Base-by-base conservation (phyloP, 495 filamentous ascomycete genomes). In the Aspergillus indologenus region DNA sequence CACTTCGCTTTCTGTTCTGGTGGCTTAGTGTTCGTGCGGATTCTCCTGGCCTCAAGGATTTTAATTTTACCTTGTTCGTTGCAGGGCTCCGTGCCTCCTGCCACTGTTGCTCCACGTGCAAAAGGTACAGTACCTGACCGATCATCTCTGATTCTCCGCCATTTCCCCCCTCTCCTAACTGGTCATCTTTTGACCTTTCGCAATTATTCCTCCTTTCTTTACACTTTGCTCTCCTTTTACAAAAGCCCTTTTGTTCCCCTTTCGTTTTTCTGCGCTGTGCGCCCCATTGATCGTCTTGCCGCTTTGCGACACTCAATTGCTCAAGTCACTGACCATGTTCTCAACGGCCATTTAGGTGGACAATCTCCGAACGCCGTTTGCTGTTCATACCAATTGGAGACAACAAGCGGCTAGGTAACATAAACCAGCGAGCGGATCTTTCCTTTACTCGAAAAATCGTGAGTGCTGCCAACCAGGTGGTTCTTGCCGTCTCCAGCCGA, bases 91-190 rank as follows among this genome's bases (percentile, higher is more conserved):
- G 54, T 55, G 61, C 61, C 53, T 56, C 52, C 58, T 54, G 42
- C 61, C 43, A 31, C 56, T 51, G 53, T 45, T 31, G 47, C 50
- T 53, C 54, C 61, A 64, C 61, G 61, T 64, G 61, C 61, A 44
- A 58, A 60, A 58, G 34, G 34, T 40, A 29, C 26, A n/a, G 57
- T 60, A 64, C 58, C 53, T 57, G 51, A 58, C 54, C 44, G 45
- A 55, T 43, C 45, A 55, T 54, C 34, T 58, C 58, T 50, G 61
- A 53, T 64, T 56, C 45, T 45, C 47, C 58, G 61, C 54, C 42
- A 48, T 53, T 49, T 17, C 45, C 51, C 56, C 19, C 31, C 21
- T 46, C 31, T 53, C 47, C 26, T 29, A 29, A 29, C 3, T 29
- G 26, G 9, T 29, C 9, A 29, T 29, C 26, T 29, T 29, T 9